Evolutionary conservation across 2,329 filamentous ascomycete genomes (phyloP), one percentile per base, ranked within the genome.

Genomic region (Didymella exigua): DNA sequence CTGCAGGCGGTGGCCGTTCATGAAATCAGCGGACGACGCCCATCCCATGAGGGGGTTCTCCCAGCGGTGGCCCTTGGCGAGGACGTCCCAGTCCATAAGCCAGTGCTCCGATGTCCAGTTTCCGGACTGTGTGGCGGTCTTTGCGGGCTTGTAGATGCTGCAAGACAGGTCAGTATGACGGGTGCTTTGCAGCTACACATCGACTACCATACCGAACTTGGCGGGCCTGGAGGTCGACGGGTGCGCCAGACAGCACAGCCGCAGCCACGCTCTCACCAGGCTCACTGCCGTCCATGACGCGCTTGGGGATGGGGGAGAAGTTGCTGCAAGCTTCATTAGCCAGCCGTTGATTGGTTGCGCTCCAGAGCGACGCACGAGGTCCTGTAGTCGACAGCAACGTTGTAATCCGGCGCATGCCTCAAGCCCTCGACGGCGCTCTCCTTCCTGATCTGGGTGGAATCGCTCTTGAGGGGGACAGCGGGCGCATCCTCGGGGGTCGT

Each of bases 21-120:
- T 95, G 73, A 86, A 86, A 77, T 99, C 95, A 51, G 84, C 93
- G 16, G 92, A 96, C 21, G 93, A 98, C 75, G 97, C 93, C 96
- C 96, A 99, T 58, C 95, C 95, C 86, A 99, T 99, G 75, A 99
- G 79, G 41, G 89, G 91, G 79, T 99, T 99, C 82, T 99, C 95
- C 96, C 95, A 99, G 68, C 95, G 86, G 78, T 97, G 91, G 58
- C 95, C 95, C 81, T 96, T 97, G 68, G 83, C 79, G 27, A 98
- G 83, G 43, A 96, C 86, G 75, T 99, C 95, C 95, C 95, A 99
- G 76, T 99, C 95, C 92, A 99, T 96, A 45, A 93, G 89, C 95
- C 95, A 99, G 71, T 89, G 85, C 73, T 90, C 86, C 51, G 85
- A 81, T 73, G 90, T 87, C 89, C 91, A 96, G 68, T 86, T 85